These are phyloP conservation scores for Leptographium flavum DNA, from an alignment of 2,329 filamentous ascomycete genomes.

Conservation along the genomic window DNA sequence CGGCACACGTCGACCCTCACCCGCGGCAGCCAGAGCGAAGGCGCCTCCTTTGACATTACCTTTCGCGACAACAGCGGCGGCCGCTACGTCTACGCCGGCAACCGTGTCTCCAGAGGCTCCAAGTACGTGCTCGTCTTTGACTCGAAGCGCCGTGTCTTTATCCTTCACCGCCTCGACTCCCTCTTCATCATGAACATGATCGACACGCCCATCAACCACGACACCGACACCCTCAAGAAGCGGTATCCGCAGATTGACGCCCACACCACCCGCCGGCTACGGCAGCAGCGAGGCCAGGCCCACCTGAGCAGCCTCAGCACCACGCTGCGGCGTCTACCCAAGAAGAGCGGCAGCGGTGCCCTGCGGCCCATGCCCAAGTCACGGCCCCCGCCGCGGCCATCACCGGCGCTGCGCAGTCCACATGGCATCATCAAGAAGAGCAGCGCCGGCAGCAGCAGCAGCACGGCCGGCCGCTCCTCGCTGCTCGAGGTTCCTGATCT, in stretches of 20 bases:
- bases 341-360: constrained; percentile 7
- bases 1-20: constrained; percentile 15
- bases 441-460: not conserved
- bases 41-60: constrained; percentile 39
- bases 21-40: constrained; percentile 23
- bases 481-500: not conserved
- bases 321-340: constrained; percentile 2
- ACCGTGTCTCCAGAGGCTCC: constrained; percentile 37
- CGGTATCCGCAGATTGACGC: constrained; percentile 51
- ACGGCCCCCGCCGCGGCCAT: constrained; percentile 4
- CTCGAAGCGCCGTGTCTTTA: constrained; percentile 56
- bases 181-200: constrained; percentile 79
- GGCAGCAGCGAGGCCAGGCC: constrained; percentile 2
- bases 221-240: constrained; percentile 47
- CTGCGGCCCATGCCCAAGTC: constrained; percentile 11
- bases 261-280: constrained; percentile 9
- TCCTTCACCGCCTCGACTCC: constrained; percentile 70
- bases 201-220: constrained; percentile 49
- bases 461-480: not conserved
- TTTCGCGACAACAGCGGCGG: constrained; percentile 36
- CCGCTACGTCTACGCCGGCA: constrained; percentile 47
- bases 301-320: not conserved
- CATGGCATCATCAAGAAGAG: constrained; percentile 7
- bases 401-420: constrained; percentile 7
- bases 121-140: constrained; percentile 66